Evolutionary conservation across 305 asterid genomes (phyloP).

Genomic region (Solanum hybrid): DNA sequence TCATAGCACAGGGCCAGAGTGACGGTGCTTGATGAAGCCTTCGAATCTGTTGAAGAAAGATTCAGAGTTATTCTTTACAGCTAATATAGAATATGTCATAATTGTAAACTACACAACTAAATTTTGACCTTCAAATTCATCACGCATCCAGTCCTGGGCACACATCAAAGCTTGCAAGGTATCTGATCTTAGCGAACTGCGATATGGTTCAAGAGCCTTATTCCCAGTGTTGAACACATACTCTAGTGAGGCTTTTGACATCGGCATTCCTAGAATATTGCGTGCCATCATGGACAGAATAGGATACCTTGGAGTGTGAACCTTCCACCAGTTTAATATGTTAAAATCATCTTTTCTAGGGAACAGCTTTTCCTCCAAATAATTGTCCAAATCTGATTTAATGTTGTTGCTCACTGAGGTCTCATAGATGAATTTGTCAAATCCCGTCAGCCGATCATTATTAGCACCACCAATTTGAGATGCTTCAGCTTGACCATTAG

Average conservation of each 20-base stretch:
- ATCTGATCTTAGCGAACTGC: constrained; percentile 61
- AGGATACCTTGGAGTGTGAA: constrained; percentile 82
- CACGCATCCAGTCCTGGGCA: constrained; percentile 75
- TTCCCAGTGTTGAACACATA: constrained; percentile 50
- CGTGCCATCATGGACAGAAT: constrained; percentile 86
- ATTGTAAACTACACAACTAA: background rate
- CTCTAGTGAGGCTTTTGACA: constrained; percentile 55
- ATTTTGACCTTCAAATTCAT: constrained; percentile 30
- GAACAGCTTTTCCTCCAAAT: constrained; percentile 78
- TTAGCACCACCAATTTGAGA: constrained; percentile 34
- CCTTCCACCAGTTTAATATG: constrained; percentile 93
- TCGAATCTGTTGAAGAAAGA: constrained; percentile 26
- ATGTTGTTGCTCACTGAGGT: constrained; percentile 44
- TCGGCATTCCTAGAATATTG: constrained; percentile 82
- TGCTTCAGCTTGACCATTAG: constrained; percentile 41
- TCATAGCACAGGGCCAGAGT: constrained; percentile 30
- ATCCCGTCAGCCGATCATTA: constrained; percentile 65
- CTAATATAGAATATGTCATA: constrained; percentile 7
- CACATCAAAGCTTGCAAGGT: constrained; percentile 82
- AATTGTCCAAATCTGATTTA: constrained; percentile 81
- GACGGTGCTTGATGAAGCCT: constrained; percentile 17
- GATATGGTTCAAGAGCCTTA: constrained; percentile 37
- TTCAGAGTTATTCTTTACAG: background rate
- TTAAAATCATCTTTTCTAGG: constrained; percentile 65
- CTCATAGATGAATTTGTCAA: constrained; percentile 65